phyloP scores from a whole-genome alignment of 2,329 filamentous ascomycete species.

The Cadophora sp. region DNA sequence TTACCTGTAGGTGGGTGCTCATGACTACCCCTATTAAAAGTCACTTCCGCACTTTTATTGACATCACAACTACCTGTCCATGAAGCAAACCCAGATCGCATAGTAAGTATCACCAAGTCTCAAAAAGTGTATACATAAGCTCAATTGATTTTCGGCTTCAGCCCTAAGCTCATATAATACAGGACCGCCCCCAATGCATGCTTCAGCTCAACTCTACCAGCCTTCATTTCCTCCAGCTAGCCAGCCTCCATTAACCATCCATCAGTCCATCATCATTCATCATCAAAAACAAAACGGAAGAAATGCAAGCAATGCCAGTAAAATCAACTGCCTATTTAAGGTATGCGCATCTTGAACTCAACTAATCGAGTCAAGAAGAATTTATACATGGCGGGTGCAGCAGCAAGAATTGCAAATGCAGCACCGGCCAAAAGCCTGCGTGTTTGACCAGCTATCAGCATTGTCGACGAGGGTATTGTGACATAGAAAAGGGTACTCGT shows the following conservation, averaged over 20 bases:
- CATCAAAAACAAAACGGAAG: not conserved
- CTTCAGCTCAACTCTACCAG: not conserved
- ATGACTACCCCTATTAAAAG: too few relatives aligned
- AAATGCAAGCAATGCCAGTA: conserved; percentile 13
- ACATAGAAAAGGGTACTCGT: conserved; percentile 16
- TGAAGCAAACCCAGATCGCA: not conserved
- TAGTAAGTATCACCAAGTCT: not conserved
- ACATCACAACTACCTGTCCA: not conserved
- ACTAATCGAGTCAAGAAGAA: conserved; percentile 21
- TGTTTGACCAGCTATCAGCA: conserved; percentile 37
- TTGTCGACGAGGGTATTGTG: conserved; percentile 19
- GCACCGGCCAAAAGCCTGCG: conserved; percentile 39
- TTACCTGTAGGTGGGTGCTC: too few relatives aligned
- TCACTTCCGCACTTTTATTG: too few relatives aligned
- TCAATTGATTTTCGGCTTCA: conserved; percentile 9
- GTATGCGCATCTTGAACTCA: not conserved
- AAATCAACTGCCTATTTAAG: conserved; percentile 15
- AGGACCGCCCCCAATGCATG: conserved; percentile 4
- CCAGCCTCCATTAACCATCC: conserved; percentile 1
- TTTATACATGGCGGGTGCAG: conserved; percentile 40
- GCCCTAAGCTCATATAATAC: conserved; percentile 29
- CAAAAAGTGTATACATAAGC: not conserved
- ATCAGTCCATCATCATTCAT: conserved; percentile 18
- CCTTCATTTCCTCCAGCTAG: not conserved
- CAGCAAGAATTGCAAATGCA: conserved; percentile 35